phyloP scores from a whole-genome alignment of 2,329 filamentous ascomycete genomes.

The Rosellinia necatrix region DNA sequence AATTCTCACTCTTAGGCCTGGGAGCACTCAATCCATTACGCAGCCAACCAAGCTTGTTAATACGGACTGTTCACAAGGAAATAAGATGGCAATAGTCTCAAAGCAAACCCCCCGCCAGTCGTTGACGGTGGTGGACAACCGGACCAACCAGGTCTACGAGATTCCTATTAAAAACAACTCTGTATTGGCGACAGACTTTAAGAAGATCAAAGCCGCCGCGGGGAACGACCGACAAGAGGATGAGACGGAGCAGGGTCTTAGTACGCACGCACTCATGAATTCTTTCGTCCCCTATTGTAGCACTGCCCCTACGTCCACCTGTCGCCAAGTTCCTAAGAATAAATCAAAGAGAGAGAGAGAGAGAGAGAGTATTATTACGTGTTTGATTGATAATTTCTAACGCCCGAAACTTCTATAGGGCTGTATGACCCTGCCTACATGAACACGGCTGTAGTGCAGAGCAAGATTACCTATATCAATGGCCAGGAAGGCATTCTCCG shows the following conservation, averaged over 20 bases:
- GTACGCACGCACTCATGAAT: too few relatives aligned
- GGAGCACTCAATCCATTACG: too few relatives aligned
- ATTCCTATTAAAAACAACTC: conserved; percentile 55
- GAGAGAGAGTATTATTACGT: too few relatives aligned
- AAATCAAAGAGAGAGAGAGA: too few relatives aligned
- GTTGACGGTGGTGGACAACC: conserved; percentile 54
- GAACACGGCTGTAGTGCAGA: conserved; percentile 57
- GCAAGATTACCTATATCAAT: conserved; percentile 58
- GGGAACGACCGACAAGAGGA: conserved; percentile 48
- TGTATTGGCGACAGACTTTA: conserved; percentile 56
- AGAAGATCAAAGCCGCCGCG: conserved; percentile 51
- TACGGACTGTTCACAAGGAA: too few relatives aligned
- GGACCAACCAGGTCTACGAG: conserved; percentile 53
- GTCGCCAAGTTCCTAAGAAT: too few relatives aligned
- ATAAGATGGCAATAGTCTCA: conserved; percentile 37
- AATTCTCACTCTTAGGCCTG: too few relatives aligned
- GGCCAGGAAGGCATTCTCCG: conserved; percentile 56
- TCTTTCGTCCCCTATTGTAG: too few relatives aligned
- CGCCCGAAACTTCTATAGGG: conserved; percentile 25
- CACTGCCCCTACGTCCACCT: too few relatives aligned
- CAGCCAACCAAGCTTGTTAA: too few relatives aligned
- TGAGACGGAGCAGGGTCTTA: conserved; percentile 54
- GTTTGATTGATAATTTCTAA: background rate
- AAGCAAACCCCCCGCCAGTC: conserved; percentile 37
- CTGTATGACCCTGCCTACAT: conserved; percentile 58